Evolutionary conservation across 163 green algal species (phyloP), one percentile per base, ranked within the genome.

Genomic region (Trebouxia gelatinosa): DNA sequence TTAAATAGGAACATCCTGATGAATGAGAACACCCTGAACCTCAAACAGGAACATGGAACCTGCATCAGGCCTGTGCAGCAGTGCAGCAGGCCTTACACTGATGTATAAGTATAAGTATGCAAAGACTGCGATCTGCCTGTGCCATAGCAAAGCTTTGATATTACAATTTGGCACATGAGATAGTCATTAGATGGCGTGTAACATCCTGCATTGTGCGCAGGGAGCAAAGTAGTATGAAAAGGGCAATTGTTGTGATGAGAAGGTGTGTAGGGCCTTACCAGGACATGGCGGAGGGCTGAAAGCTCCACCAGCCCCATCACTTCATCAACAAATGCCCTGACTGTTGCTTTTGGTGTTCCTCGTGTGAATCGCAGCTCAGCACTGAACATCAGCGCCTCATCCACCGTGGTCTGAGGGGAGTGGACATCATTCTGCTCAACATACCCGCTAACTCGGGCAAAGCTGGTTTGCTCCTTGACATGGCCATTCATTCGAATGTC

Each of bases 401-500:
- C 26, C 29, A 92, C 86, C 0, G 86, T 92, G 13, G 80, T 79
- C 38, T 85, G 66, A 0, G 79, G 64, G 7, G 78, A 77, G 86
- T 92, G 88, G 26, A 78, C 50, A 29, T 78, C 70, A 38, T 51
- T 67, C 84, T 92, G 88, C 81, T 92, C 87, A 38, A 91, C 87
- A 78, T 89, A 92, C 28, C 86, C 90, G 32, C 75, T 83, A 4
- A 93, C 70, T 21, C 90, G 83, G 3, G 84, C 83, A 61, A 92
- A 93, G 32, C 85, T 89, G 37, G 40, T 34, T 75, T 90, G 87
- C 46, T 87, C 78, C 80, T 93, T 92, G 74, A 83, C 82, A 64
- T 85, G 78, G 31, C 90, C 90, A 65, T 91, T 91, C 64, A 94
- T 43, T n/a, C 84, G 75, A n/a, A 94, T 81, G 46, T 88, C 80